Percentiles rank a stretch among this genome's conserved stretches.
Evolutionary conservation across 2,329 filamentous ascomycete genomes (phyloP).

Genomic region (Microsporum audouinii): DNA sequence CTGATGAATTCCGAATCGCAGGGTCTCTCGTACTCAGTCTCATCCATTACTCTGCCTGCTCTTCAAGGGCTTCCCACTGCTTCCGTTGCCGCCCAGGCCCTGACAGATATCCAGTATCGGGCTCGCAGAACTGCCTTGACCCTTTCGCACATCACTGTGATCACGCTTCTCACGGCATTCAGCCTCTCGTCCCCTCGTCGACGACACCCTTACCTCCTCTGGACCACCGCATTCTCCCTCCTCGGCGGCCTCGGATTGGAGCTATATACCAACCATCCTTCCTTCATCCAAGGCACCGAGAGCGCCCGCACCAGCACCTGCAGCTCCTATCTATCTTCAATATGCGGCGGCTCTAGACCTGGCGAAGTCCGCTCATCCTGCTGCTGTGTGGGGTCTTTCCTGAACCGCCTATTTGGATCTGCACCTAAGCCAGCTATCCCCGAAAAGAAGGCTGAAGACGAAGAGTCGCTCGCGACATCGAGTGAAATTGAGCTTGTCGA

Average conservation of each 20-base stretch:
- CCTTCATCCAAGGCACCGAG: conserved; percentile 26
- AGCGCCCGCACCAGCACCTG: not conserved
- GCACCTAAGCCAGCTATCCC: not conserved
- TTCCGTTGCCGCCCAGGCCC: conserved; percentile 55
- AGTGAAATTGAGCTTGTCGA: conserved; percentile 16
- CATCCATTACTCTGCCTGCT: conserved; percentile 63
- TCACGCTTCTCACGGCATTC: conserved; percentile 67
- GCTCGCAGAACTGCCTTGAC: conserved; percentile 55
- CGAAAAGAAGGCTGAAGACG: conserved; percentile 20
- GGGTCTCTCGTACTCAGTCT: conserved; percentile 82
- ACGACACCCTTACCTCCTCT: conserved; percentile 82
- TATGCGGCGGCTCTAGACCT: conserved; percentile 1
- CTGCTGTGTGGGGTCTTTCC: not conserved
- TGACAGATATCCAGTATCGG: conserved; percentile 53
- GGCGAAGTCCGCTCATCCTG: not conserved
- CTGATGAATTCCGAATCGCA: conserved; percentile 29
- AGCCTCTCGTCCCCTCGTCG: conserved; percentile 59
- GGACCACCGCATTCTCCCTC: conserved; percentile 57
- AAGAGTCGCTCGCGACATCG: conserved; percentile 11
- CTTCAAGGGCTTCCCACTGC: conserved; percentile 73
- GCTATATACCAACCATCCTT: conserved; percentile 59
- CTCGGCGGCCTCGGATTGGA: conserved; percentile 46
- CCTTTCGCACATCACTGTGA: conserved; percentile 57
- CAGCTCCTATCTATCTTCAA: conserved; percentile 7
- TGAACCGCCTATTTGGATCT: conserved; percentile 1